Evolutionary conservation across 257 asterid species (phyloP), one percentile per base, ranked within the genome.

Genomic region (Marsdenia floribunda): DNA sequence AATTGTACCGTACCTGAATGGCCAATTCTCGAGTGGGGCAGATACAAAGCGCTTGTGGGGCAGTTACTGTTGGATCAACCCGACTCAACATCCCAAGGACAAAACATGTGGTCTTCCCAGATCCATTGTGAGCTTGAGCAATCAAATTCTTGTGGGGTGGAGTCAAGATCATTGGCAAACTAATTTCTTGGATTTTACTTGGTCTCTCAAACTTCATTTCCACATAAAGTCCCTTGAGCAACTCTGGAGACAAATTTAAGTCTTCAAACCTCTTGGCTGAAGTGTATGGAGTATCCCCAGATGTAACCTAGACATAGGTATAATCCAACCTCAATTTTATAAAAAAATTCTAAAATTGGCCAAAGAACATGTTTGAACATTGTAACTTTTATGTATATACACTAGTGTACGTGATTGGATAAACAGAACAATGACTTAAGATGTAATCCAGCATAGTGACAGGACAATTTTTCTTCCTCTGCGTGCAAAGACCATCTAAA

Each of bases 61-160:
- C 93, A 75, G 3, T 55, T 50, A 83, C 44, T 19, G 77, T 90
- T 5, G 97, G 89, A 80, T 92, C 93, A 21, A 92, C 81, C 8
- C 99, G 96, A 83, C 98, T 90, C 91, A 94, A 73, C 99, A 94
- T 94, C 14, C 99, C 99, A 60, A 94, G 97, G 71, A 90, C 97
- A 69, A 94, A 94, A 80, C 99, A 94, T 22, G 99, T 94, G 16
- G 99, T 94, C 90, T 94, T 94, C 68, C 99, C 97, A 16, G 97
- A 92, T 12, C 99, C 99, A 83, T 92, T 94, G 75, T 89, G 98
- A 78, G 98, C 99, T 84, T 92, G 99, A 80, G 98, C 99, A 38
- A 94, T 90, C 79, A 94, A 79, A 85, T 90, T 87, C 88, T 85
- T 88, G 85, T 84, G 49, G 0, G 99, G 99, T 22, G 97, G 96